Evolutionary conservation across 2,329 filamentous ascomycete genomes (phyloP).

Genomic region (Parasarocladium wereldwijsianum): DNA sequence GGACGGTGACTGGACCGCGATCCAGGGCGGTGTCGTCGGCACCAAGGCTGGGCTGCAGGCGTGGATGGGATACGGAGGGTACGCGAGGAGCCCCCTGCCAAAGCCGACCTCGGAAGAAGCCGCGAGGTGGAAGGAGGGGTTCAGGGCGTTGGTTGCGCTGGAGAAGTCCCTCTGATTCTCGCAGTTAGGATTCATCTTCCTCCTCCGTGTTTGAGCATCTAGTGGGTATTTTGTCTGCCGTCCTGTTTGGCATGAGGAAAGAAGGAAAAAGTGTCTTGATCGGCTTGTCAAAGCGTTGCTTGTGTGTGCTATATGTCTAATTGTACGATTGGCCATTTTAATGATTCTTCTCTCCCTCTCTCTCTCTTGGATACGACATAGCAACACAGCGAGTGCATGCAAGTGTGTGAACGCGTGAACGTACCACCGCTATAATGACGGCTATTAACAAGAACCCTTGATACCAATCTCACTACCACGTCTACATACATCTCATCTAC

Average conservation of each 20-base stretch:
- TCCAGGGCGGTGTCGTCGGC: slow-evolving; percentile 14
- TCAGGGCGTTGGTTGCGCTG: slow-evolving; percentile 33
- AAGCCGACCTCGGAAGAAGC: slow-evolving; percentile 33
- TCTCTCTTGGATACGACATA: too few species aligned
- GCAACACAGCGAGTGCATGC: too few species aligned
- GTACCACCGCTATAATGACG: too few species aligned
- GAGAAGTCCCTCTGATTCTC: slow-evolving; percentile 35
- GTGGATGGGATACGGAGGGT: slow-evolving; percentile 8
- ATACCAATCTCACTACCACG: too few species aligned
- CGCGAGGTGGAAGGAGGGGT: slow-evolving; percentile 38
- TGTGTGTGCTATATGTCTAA: not conserved
- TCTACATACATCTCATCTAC: too few species aligned
- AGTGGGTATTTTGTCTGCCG: not conserved
- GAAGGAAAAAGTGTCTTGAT: not conserved
- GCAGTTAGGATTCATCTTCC: too few species aligned
- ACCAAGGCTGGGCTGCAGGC: slow-evolving; percentile 21
- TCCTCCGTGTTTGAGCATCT: too few species aligned
- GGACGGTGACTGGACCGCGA: slow-evolving; percentile 14
- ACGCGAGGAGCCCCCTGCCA: slow-evolving; percentile 29
- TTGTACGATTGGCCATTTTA: not conserved
- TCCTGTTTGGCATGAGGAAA: not conserved
- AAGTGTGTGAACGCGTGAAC: too few species aligned
- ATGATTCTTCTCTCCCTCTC: not conserved
- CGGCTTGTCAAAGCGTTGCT: not conserved
- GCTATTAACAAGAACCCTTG: too few species aligned